Conservation (phyloP, 129 eudicot species). For the Flaveria sonorensis region DNA sequence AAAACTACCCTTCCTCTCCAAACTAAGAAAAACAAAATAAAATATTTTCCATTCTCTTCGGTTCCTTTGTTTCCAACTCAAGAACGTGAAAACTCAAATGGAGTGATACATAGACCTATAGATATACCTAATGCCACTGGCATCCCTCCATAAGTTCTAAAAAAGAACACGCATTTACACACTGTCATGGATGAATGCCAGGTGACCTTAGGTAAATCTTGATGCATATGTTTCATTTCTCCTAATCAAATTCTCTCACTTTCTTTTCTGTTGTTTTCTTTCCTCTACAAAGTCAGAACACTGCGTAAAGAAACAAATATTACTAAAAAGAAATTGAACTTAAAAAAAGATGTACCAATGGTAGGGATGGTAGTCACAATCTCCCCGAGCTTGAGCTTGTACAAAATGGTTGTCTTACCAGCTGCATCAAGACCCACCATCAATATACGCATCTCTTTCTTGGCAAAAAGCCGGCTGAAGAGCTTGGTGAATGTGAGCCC, state of each 20-base stretch:
- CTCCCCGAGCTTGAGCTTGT: slow-evolving; percentile 99
- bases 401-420: slow-evolving; percentile 97
- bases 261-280: neutral
- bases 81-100: neutral
- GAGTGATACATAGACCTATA: neutral
- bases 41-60: neutral
- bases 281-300: neutral
- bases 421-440: slow-evolving; percentile 99
- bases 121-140: neutral
- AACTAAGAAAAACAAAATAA: neutral
- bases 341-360: slow-evolving; percentile 59
- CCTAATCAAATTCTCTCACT: neutral
- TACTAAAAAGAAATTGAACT: neutral
- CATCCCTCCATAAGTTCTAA: neutral
- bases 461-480: slow-evolving; percentile 97
- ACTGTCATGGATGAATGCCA: neutral
- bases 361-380: slow-evolving; percentile 97
- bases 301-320: neutral
- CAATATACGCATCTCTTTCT: slow-evolving; percentile 94
- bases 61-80: neutral
- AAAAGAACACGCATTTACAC: neutral
- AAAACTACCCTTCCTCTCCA: neutral
- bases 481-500: slow-evolving; percentile 92
- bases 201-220: neutral
- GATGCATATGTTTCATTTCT: neutral